Base-by-base conservation (phyloP, 169 alveolate genomes). In the Theileria sp. region DNA sequence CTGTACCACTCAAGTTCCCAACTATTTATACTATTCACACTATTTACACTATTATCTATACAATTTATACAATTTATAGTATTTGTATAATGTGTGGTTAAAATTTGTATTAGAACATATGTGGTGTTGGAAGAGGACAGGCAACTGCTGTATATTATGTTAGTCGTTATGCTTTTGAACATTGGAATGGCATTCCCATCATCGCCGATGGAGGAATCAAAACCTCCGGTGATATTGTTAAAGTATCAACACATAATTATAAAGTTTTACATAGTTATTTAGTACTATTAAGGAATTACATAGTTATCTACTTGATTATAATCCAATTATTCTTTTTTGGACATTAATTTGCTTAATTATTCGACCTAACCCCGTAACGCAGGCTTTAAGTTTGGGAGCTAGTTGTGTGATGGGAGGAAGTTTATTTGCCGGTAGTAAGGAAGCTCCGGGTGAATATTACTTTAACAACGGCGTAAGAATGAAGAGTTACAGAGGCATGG, bases 141-240 rank as follows among this genome's bases (percentile, higher is more conserved):
- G 98, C 96, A 12, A 92, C 96, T 5, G 96, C 98, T 0, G 97
- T 95, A 19, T 95, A 93, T 84, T 94, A 95, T 73, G 98, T 95
- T 54, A 86, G 96, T 60, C 89, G 94, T 65, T 92, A 91, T 87
- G 97, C 97, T 10, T 80, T 77, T 15, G 90, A 93, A 50, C 80
- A 80, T 50, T 88, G 89, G 30, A 32, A 90, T 77, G 89, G 77
- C 68, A 87, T 95, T 54, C 97, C 97, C 23, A 88, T 95, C 64
- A 92, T 97, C 36, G 98, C 98, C 5, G 99, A 97, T 82, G 99
- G 99, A 13, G 99, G 99, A 30, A 93, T 96, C 38, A 89, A 93
- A 86, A 90, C 88, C 80, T 94, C 97, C 0, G 99, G 99, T 10
- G 97, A 97, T 87, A 94, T 96, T 71, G 92, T 95, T 74, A 96